Conservation (phyloP, 2,329 filamentous ascomycete species). For the Stemphylium vesicarium region DNA sequence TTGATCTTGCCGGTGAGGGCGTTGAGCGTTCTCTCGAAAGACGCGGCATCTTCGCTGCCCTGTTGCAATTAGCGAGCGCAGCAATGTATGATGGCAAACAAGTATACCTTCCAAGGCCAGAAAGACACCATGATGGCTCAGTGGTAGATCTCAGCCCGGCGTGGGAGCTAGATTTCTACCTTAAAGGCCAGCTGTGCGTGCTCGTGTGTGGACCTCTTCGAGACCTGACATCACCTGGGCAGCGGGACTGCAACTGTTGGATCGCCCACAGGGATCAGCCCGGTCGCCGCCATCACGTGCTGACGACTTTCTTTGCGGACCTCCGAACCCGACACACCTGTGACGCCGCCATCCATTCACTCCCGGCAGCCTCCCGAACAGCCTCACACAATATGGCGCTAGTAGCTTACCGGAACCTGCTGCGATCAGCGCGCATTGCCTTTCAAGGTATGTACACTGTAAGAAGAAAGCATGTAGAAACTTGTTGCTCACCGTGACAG, state of each 20-base stretch:
- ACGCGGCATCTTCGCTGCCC: slow-evolving; percentile 83
- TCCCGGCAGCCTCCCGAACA: not conserved
- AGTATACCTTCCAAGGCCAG: slow-evolving; percentile 67
- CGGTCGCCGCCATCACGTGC: slow-evolving; percentile 17
- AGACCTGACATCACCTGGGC: slow-evolving; percentile 29
- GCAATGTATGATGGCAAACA: not conserved
- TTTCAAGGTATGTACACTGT: slow-evolving; percentile 71
- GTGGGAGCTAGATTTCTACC: slow-evolving; percentile 28
- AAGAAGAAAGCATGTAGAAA: too few relatives aligned
- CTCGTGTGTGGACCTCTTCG: slow-evolving; percentile 27
- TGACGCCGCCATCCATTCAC: not conserved
- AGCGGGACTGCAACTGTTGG: slow-evolving; percentile 24
- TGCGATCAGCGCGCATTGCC: slow-evolving; percentile 80
- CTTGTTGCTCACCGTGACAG: slow-evolving; percentile 53
- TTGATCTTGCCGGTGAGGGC: slow-evolving; percentile 83
- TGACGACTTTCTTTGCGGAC: slow-evolving; percentile 28
- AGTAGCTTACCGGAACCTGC: slow-evolving; percentile 78
- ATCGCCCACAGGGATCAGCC: slow-evolving; percentile 31
- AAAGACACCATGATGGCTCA: slow-evolving; percentile 72
- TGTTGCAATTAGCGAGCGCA: slow-evolving; percentile 48
- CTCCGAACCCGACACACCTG: slow-evolving; percentile 14
- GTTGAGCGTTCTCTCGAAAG: slow-evolving; percentile 90
- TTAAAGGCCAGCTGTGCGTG: slow-evolving; percentile 35
- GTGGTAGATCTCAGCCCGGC: slow-evolving; percentile 34
- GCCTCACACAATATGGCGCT: slow-evolving; percentile 62